phyloP scores from a whole-genome alignment of 331 rosid genomes.

The Saraca asoca region DNA sequence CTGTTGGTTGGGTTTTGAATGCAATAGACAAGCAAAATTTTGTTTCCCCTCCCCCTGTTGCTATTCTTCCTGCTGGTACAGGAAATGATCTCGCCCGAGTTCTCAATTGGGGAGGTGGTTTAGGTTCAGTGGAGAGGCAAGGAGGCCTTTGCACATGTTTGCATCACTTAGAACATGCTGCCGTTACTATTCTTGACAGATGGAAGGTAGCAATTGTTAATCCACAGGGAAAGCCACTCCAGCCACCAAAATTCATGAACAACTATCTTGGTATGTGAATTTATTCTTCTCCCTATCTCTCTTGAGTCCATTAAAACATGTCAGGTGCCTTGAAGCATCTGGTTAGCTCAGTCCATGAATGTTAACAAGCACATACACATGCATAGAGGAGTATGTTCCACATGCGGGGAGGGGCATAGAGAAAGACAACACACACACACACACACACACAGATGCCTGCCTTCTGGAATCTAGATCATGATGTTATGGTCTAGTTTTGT shows the following conservation, averaged over 20 bases:
- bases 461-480: background rate
- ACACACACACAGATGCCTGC: too few relatives aligned
- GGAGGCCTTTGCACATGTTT: constrained; percentile 94
- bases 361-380: background rate
- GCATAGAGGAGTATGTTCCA: background rate
- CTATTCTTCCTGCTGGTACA: constrained; percentile 98
- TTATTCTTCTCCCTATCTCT: constrained; percentile 18
- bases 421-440: too few relatives aligned
- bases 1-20: constrained; percentile 97
- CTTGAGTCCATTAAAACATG: constrained; percentile 18
- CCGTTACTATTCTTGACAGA: constrained; percentile 95
- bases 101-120: constrained; percentile 97
- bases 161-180: constrained; percentile 90
- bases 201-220: constrained; percentile 81
- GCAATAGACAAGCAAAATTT: constrained; percentile 90
- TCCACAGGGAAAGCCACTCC: constrained; percentile 68
- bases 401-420: too few relatives aligned
- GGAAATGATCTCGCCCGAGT: constrained; percentile 99
- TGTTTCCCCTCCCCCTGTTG: constrained; percentile 98
- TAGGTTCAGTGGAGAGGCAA: constrained; percentile 96
- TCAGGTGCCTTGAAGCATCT: constrained; percentile 20
- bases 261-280: constrained; percentile 86
- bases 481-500: background rate
- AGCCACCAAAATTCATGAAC: constrained; percentile 77
- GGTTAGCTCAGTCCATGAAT: constrained; percentile 28